Evolutionary conservation across 2,329 filamentous ascomycete genomes (phyloP).

Genomic region (Ilyonectria mors-panacis): DNA sequence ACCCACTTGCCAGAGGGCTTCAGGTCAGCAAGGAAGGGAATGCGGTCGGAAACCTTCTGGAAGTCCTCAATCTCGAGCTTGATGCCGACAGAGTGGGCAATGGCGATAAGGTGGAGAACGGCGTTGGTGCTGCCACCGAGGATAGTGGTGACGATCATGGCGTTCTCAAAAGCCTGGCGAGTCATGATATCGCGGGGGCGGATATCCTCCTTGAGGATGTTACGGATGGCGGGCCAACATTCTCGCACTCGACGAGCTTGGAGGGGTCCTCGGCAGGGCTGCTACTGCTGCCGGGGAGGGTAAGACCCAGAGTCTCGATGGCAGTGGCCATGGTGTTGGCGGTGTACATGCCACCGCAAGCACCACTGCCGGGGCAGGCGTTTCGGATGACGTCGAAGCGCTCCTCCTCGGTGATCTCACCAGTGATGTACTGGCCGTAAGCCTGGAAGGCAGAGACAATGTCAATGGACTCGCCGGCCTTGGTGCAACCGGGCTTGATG

Average conservation of each 20-base stretch:
- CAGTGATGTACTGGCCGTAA: conserved; percentile 94
- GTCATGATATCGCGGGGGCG: conserved; percentile 84
- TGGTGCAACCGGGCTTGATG: conserved; percentile 91
- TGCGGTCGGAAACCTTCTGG: conserved; percentile 84
- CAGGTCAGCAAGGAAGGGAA: conserved; percentile 84
- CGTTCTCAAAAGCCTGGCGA: conserved; percentile 85
- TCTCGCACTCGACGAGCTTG: conserved; percentile 81
- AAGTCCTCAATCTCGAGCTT: conserved; percentile 90
- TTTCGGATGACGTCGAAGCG: conserved; percentile 95
- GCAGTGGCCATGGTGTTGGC: conserved; percentile 95
- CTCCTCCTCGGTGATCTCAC: conserved; percentile 91
- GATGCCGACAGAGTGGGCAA: conserved; percentile 85
- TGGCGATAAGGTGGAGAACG: conserved; percentile 87
- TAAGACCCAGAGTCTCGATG: conserved; percentile 92
- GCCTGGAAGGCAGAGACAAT: conserved; percentile 98
- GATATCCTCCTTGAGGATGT: conserved; percentile 82
- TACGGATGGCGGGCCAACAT: conserved; percentile 81
- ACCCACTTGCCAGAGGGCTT: conserved; percentile 91
- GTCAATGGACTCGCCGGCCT: conserved; percentile 83
- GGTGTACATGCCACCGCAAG: conserved; percentile 91
- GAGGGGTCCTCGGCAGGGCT: conserved; percentile 81
- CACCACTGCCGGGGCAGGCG: conserved; percentile 78
- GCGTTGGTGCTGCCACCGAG: conserved; percentile 90
- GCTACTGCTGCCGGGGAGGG: conserved; percentile 85
- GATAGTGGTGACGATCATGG: conserved; percentile 87